Percentiles rank a stretch among this genome's conserved stretches.
Evolutionary conservation across 768 basidiomycete genomes (phyloP).

Genomic region (Clavulina sp.): DNA sequence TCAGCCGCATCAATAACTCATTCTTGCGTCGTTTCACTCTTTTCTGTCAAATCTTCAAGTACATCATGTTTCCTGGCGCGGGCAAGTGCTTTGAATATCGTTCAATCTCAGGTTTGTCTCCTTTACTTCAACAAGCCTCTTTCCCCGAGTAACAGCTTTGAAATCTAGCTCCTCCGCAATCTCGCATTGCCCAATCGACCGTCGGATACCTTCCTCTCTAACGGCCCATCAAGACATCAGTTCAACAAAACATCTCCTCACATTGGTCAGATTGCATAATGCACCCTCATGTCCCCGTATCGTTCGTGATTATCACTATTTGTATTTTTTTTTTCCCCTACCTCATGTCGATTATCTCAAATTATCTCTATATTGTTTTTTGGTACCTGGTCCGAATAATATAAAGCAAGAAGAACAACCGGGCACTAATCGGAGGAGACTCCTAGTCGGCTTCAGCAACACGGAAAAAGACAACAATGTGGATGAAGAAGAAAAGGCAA

Average conservation of each 20-base stretch:
- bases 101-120: slow-evolving; percentile 4
- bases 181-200: slow-evolving; percentile 1
- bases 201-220: not conserved
- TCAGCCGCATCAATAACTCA: not conserved
- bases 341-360: not conserved
- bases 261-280: no score
- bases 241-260: not conserved
- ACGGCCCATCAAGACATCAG: not conserved
- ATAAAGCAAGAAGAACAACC: no score
- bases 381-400: no score
- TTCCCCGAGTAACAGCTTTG: slow-evolving; percentile 2
- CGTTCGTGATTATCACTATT: not conserved
- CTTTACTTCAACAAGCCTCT: slow-evolving; percentile 7
- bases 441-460: no score
- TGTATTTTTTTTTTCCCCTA: not conserved
- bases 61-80: not conserved
- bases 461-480: no score
- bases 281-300: no score
- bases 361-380: not conserved
- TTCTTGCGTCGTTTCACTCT: not conserved
- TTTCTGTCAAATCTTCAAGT: not conserved
- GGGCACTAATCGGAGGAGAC: no score
- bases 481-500: no score
- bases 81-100: slow-evolving; percentile 1
- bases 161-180: not conserved